phyloP scores from a whole-genome alignment of 2,329 filamentous ascomycete genomes.

The Neocatenulostroma microsporum region DNA sequence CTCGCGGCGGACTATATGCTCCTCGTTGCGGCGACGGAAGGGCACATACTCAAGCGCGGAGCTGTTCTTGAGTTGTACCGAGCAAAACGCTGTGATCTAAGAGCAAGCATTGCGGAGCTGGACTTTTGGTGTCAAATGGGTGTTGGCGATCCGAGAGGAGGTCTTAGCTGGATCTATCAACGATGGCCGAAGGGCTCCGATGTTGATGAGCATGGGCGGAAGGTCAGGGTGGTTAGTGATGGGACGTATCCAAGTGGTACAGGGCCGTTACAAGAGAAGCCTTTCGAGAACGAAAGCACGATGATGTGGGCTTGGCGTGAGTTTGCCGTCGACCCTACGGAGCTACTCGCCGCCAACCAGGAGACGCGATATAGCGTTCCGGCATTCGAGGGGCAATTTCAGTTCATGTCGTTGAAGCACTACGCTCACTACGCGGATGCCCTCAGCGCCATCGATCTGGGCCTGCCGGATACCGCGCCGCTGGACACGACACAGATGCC shows the following conservation, averaged over 20 bases:
- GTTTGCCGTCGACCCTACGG: conserved; percentile 48
- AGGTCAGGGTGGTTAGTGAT: conserved; percentile 70
- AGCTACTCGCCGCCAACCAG: conserved; percentile 32
- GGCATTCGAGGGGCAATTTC: background rate
- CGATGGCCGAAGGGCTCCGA: conserved; percentile 67
- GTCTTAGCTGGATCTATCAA: conserved; percentile 81
- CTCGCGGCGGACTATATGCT: conserved; percentile 73
- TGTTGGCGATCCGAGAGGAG: conserved; percentile 78
- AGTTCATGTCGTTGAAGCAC: conserved; percentile 37
- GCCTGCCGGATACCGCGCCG: conserved; percentile 33
- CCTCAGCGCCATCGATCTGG: conserved; percentile 59
- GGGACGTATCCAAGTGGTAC: conserved; percentile 70
- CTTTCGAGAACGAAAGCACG: conserved; percentile 53
- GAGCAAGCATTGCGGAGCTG: conserved; percentile 73
- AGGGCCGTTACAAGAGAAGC: conserved; percentile 53
- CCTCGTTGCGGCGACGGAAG: conserved; percentile 77
- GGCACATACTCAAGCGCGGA: conserved; percentile 64
- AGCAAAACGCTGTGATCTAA: conserved; percentile 62
- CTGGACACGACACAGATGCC: conserved; percentile 59
- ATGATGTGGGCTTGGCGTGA: conserved; percentile 58
- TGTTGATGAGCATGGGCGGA: conserved; percentile 57
- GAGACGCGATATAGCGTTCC: no score
- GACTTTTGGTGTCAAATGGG: conserved; percentile 97
- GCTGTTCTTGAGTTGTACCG: conserved; percentile 64
- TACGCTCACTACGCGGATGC: conserved; percentile 51